Evolutionary conservation across 805 yeast genomes (phyloP).

Genomic region (Teunomyces barrocoloradensis): DNA sequence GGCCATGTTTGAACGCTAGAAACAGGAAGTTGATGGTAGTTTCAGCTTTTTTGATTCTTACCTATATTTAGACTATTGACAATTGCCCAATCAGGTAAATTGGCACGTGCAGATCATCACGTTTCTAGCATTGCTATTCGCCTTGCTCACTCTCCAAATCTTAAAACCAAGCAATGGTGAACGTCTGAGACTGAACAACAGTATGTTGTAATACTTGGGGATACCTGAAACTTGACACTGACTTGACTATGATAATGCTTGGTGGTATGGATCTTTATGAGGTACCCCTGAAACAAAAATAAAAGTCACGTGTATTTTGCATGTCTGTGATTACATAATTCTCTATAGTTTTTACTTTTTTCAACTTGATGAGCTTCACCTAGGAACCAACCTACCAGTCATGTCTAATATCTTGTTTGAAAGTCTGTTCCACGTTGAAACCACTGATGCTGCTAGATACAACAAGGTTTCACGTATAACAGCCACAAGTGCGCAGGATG

Average conservation of each 20-base stretch:
- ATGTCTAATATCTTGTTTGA: constrained; percentile 76
- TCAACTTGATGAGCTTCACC: constrained; percentile 1
- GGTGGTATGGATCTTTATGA: too few species aligned
- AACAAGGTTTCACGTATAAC: constrained; percentile 88
- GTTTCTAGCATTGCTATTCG: neutral
- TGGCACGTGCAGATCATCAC: neutral
- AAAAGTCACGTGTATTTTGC: neutral
- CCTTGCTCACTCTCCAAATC: too few species aligned
- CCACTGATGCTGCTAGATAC: constrained; percentile 85
- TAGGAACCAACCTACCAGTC: constrained; percentile 5
- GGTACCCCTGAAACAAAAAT: too few species aligned
- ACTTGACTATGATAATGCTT: neutral
- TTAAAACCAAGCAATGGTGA: too few species aligned
- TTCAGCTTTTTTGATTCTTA: neutral
- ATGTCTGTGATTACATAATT: too few species aligned
- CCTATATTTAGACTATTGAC: constrained; percentile 3
- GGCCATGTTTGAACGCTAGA: neutral
- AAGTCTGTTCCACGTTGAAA: constrained; percentile 83
- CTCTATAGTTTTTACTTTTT: neutral
- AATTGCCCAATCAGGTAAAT: constrained; percentile 1
- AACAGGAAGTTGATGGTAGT: neutral
- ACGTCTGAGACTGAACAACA: too few species aligned
- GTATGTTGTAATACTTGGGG: too few species aligned
- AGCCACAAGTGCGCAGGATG: constrained; percentile 77
- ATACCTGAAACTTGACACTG: neutral